Conservation (phyloP, 768 basidiomycete species). For the Mycena polygramma region DNA sequence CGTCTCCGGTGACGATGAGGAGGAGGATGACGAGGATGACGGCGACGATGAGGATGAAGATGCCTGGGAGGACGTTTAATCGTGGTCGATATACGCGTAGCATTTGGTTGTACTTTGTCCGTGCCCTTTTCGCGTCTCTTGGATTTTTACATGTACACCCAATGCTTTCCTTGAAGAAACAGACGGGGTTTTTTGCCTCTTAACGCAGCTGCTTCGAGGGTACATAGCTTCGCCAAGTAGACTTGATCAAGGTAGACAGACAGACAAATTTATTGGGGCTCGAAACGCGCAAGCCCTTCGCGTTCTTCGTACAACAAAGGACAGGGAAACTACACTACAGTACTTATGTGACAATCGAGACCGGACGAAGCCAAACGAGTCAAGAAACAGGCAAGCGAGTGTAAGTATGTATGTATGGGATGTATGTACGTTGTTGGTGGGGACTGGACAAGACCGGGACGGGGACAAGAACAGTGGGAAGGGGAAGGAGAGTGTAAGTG, state of each 20-base stretch:
- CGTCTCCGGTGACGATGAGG: no score
- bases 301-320: conserved; percentile 32
- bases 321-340: conserved; percentile 24
- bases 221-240: no score
- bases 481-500: neutral
- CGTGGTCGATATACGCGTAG: no score
- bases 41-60: no score
- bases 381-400: conserved; percentile 14
- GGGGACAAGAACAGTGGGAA: neutral
- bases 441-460: neutral
- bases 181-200: no score
- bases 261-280: conserved; percentile 33
- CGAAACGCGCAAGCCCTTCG: conserved; percentile 41
- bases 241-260: neutral
- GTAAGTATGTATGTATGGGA: conserved; percentile 9
- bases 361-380: conserved; percentile 15
- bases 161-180: no score
- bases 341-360: conserved; percentile 18
- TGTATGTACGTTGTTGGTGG: conserved; percentile 14
- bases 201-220: no score
- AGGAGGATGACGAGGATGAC: no score
- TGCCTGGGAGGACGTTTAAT: no score
- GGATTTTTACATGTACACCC: no score
- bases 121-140: no score
- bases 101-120: no score